Conservation (phyloP, 2,329 filamentous ascomycete genomes). For the Penicillium sp. region DNA sequence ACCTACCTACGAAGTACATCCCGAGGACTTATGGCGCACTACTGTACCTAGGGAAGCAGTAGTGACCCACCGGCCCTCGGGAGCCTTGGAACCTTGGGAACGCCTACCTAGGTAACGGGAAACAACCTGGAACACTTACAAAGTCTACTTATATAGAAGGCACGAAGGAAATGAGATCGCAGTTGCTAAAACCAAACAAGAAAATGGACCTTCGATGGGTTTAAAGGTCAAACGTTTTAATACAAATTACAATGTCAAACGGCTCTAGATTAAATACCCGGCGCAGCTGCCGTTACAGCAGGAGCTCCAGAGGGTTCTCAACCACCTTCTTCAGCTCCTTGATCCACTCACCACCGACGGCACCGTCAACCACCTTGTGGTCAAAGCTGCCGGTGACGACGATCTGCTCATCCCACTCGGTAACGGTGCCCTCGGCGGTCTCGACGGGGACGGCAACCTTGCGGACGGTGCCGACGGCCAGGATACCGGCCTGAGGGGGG, state of each 20-base stretch:
- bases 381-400: conserved; percentile 93
- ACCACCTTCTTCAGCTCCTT: conserved; percentile 94
- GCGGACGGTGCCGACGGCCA: conserved; percentile 89
- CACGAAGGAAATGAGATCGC: conserved; percentile 26
- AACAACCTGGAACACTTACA: neutral
- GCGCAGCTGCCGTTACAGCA: conserved; percentile 60
- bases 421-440: conserved; percentile 71
- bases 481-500: conserved; percentile 91
- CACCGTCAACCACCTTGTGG: conserved; percentile 97
- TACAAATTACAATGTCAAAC: conserved; percentile 33
- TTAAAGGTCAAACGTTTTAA: conserved; percentile 31
- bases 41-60: too few species aligned
- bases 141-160: neutral
- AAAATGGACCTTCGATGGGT: conserved; percentile 25
- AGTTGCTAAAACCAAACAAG: conserved; percentile 32
- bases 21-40: too few species aligned
- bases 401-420: conserved; percentile 97
- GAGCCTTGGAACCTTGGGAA: neutral
- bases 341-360: conserved; percentile 94
- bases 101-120: neutral
- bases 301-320: conserved; percentile 92
- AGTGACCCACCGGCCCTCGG: neutral
- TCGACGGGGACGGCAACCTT: conserved; percentile 89
- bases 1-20: neutral
- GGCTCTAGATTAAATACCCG: neutral